Conservation (phyloP, 148 eudicot species). For the Rhododendron kiyosumense region DNA sequence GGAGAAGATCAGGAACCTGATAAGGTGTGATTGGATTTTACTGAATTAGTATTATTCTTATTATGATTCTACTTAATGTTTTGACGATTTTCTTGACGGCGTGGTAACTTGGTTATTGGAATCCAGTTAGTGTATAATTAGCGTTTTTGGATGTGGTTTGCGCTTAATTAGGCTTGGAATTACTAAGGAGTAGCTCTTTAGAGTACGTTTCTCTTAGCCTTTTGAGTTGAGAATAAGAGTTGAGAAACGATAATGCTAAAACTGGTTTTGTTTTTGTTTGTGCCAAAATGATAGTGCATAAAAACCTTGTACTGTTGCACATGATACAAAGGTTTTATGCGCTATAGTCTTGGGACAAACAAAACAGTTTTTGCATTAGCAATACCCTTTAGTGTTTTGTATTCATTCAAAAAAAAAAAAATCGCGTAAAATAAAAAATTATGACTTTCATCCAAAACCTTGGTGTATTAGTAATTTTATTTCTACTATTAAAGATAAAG, state of each 20-base stretch:
- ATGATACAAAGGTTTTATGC: neutral
- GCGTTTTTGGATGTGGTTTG: neutral
- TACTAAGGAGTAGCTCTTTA: neutral
- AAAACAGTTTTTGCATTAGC: neutral
- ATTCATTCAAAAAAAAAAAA: too few species aligned
- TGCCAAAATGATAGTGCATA: neutral
- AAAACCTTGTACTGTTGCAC: neutral
- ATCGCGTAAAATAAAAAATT: too few species aligned
- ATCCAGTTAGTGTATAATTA: neutral
- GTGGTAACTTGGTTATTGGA: neutral
- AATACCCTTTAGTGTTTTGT: neutral
- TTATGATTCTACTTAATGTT: neutral
- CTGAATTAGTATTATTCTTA: neutral
- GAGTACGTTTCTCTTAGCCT: too few species aligned
- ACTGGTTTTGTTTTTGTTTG: neutral
- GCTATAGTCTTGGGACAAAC: neutral
- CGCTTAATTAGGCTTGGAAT: neutral
- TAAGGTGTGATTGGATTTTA: constrained; percentile 8
- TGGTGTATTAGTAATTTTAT: too few species aligned
- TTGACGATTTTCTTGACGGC: neutral
- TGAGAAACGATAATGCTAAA: neutral
- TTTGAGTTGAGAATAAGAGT: too few species aligned
- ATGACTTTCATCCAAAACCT: too few species aligned
- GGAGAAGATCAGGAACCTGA: constrained; percentile 10
- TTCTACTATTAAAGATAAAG: neutral